phyloP scores from a whole-genome alignment of 225 moss, liverwort and hornwort genomes.

The Polytrichum commune region DNA sequence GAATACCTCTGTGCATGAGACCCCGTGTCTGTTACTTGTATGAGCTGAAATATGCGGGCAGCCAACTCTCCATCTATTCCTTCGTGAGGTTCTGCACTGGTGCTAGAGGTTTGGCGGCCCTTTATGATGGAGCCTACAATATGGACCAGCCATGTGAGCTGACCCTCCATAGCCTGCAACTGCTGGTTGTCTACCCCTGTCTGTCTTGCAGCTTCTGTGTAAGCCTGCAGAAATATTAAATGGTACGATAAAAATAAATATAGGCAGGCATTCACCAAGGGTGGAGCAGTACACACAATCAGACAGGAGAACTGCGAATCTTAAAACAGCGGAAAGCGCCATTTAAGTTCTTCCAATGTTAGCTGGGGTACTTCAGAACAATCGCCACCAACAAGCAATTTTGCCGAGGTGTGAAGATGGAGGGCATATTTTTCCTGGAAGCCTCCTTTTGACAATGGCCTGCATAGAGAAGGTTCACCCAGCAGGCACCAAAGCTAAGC shows the following conservation, averaged over 20 bases:
- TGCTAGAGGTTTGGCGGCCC: constrained; percentile 20
- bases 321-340: neutral
- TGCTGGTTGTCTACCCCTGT: constrained; percentile 6
- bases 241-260: neutral
- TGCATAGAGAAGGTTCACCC: constrained; percentile 3
- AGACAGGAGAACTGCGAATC: neutral
- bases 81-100: constrained; percentile 17
- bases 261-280: constrained; percentile 1
- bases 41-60: constrained; percentile 18
- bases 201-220: constrained; percentile 11
- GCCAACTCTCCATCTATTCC: constrained; percentile 21
- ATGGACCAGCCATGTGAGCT: constrained; percentile 21
- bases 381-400: constrained; percentile 1
- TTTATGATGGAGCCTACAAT: constrained; percentile 16
- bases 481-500: neutral
- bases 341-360: neutral
- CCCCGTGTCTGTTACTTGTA: constrained; percentile 17
- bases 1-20: constrained; percentile 10
- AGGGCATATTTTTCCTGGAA: neutral
- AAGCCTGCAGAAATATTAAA: constrained; percentile 13
- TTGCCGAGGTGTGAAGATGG: neutral
- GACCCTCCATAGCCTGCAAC: constrained; percentile 17
- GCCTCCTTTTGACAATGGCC: constrained; percentile 7
- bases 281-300: neutral
- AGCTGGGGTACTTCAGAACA: neutral